Conservation (phyloP, 2,329 filamentous ascomycete genomes). For the Epichloe scottii region DNA sequence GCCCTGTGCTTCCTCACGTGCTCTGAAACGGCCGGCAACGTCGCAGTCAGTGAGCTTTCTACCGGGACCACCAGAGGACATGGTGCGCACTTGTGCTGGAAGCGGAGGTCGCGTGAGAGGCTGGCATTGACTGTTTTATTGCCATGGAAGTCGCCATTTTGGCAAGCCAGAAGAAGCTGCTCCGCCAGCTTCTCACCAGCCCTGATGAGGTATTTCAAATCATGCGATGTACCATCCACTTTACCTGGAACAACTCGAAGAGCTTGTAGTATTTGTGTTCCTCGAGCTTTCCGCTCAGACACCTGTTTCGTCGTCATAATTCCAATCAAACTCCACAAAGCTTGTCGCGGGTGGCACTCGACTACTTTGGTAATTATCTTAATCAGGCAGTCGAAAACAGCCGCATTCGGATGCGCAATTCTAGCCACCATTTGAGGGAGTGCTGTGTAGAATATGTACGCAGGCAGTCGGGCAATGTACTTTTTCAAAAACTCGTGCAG, state of each 20-base stretch:
- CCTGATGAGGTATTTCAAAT: conserved; percentile 59
- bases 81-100: conserved; percentile 73
- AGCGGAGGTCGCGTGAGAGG: conserved; percentile 63
- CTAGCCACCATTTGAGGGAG: conserved; percentile 92
- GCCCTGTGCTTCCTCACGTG: conserved; percentile 67
- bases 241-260: conserved; percentile 37
- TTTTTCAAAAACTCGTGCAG: conserved; percentile 69
- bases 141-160: conserved; percentile 59
- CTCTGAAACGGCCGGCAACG: conserved; percentile 62
- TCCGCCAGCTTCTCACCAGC: conserved; percentile 75
- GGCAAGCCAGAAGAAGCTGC: conserved; percentile 68
- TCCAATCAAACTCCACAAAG: conserved; percentile 81
- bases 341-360: conserved; percentile 74
- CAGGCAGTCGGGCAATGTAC: conserved; percentile 59
- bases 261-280: conserved; percentile 37
- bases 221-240: conserved; percentile 36
- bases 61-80: conserved; percentile 81
- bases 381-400: conserved; percentile 65
- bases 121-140: conserved; percentile 58
- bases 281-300: conserved; percentile 47
- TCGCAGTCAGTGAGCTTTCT: conserved; percentile 72
- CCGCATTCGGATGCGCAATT: conserved; percentile 72
- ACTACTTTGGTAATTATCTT: conserved; percentile 81
- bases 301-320: conserved; percentile 69
- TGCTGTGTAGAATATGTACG: conserved; percentile 69